Base-by-base conservation (phyloP, 2,329 filamentous ascomycete species). In the Incumbomyces delicatus region DNA sequence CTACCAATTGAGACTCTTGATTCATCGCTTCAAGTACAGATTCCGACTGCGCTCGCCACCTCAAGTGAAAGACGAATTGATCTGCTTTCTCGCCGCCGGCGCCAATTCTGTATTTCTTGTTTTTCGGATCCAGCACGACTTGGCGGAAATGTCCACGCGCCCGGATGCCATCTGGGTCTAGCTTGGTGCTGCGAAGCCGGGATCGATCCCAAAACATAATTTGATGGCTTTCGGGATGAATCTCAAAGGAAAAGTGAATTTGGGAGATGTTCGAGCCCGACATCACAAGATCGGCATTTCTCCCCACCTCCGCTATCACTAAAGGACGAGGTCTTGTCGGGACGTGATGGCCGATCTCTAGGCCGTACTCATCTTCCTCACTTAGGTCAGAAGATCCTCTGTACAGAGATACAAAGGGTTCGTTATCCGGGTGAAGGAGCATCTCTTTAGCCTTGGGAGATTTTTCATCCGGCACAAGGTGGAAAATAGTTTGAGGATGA, bases 291-390 rank as follows among this genome's bases (percentile, higher is more conserved):
- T 47, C 20, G 29, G 44, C 36, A 42, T 47, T 47, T 38, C 18
- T 47, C 38, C 44, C 35, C 30, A 47, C 36, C 33, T 47, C 44
- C 37, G 32, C 44, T 41, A 47, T 41, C 14, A 47, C 38, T 12
- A 47, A 36, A 32, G 44, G 18, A 41, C 44, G 44, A 47, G 44
- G 44, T 29, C 36, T 47, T 27, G 12, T 22, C 16, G 18, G 29
- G 44, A 47, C 38, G 29, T 47, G 35, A 34, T 47, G 41, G 44
- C 44, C 35, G n/a, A 47, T 35, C 29, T 47, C 44, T 22, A 47
- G 44, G 27, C 44, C 44, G 36, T 47, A 47, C 18, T 32, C 27
- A 34, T 47, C 22, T 27, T 8, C 22, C 5, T 27, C 22, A 13
- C 38, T 20, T 27, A 12, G 31, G 13, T 13, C n/a, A 36, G 20